Percentiles rank a stretch among this genome's conserved stretches.
Evolutionary conservation across 306 rosid species (phyloP).

Genomic region (Corylus avellana): DNA sequence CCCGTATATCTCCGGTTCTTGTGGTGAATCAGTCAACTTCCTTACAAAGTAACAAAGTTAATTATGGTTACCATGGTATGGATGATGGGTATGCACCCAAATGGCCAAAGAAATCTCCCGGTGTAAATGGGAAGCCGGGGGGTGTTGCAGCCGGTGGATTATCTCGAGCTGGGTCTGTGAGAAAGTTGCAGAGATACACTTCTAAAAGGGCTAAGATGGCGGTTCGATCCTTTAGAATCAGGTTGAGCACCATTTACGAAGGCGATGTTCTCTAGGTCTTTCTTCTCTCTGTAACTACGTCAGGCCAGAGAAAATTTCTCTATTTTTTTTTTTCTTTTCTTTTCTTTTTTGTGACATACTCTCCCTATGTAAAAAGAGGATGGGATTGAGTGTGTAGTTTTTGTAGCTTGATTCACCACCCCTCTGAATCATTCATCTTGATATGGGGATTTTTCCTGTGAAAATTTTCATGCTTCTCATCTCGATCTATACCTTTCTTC

Average conservation of each 20-base stretch:
- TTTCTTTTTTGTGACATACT: not conserved
- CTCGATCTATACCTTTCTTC: not conserved
- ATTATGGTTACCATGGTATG: no score
- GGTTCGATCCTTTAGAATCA: conserved; percentile 42
- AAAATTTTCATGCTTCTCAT: not conserved
- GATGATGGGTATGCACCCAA: not conserved
- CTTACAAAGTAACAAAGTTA: not conserved
- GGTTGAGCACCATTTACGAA: conserved; percentile 48
- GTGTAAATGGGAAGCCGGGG: not conserved
- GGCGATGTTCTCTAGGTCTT: conserved; percentile 25
- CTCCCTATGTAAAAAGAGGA: not conserved
- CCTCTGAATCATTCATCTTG: not conserved
- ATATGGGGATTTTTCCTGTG: not conserved
- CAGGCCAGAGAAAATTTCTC: not conserved
- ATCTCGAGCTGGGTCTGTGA: conserved; percentile 31
- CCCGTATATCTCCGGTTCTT: conserved; percentile 44
- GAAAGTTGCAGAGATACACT: conserved; percentile 34
- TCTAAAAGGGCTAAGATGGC: conserved; percentile 38
- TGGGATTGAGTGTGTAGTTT: not conserved
- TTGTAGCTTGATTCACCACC: not conserved
- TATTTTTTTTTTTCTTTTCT: not conserved
- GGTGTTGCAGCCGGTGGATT: not conserved
- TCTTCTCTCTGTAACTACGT: not conserved
- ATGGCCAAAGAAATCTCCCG: not conserved
- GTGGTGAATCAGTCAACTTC: not conserved